These are phyloP conservation scores for Fomitopsis palustris DNA, from an alignment of 1,284 basidiomycete genomes.

Conservation along the genomic window DNA sequence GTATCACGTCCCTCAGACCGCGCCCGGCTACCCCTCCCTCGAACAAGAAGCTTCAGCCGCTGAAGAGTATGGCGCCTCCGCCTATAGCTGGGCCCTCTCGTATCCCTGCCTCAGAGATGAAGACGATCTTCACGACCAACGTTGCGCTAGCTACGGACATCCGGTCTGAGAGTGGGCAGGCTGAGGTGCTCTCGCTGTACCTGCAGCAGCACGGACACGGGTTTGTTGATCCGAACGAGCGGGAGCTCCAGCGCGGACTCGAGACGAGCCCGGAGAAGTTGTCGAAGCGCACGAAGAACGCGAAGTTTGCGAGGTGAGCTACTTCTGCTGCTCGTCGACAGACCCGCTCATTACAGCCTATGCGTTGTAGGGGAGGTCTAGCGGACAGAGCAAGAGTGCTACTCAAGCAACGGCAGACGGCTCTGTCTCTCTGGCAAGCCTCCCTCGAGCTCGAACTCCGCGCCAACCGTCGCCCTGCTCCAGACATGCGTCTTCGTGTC, in stretches of 20 bases:
- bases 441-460: constrained; percentile 30
- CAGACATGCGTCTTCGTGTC: constrained; percentile 23
- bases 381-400: constrained; percentile 42
- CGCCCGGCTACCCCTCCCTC: background rate
- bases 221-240: constrained; percentile 30
- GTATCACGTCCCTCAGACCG: background rate
- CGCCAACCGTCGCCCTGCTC: constrained; percentile 10
- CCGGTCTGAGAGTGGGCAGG: constrained; percentile 36
- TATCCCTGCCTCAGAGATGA: constrained; percentile 21
- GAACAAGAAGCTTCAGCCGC: background rate
- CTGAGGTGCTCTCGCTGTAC: constrained; percentile 39
- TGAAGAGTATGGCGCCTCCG: constrained; percentile 6
- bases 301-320: constrained; percentile 32
- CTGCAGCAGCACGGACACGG: constrained; percentile 32
- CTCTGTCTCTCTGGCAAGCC: constrained; percentile 46
- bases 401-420: constrained; percentile 38
- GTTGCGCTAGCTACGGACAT: constrained; percentile 41
- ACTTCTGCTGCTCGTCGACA: background rate
- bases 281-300: constrained; percentile 26
- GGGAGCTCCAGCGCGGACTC: constrained; percentile 35
- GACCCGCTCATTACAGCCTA: background rate
- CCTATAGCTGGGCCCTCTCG: constrained; percentile 7
- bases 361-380: constrained; percentile 40
- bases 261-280: constrained; percentile 43
- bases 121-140: constrained; percentile 40